Evolutionary conservation across 257 asterid species (phyloP), one percentile per base, ranked within the genome.

Genomic region (Leonotis leonurus): DNA sequence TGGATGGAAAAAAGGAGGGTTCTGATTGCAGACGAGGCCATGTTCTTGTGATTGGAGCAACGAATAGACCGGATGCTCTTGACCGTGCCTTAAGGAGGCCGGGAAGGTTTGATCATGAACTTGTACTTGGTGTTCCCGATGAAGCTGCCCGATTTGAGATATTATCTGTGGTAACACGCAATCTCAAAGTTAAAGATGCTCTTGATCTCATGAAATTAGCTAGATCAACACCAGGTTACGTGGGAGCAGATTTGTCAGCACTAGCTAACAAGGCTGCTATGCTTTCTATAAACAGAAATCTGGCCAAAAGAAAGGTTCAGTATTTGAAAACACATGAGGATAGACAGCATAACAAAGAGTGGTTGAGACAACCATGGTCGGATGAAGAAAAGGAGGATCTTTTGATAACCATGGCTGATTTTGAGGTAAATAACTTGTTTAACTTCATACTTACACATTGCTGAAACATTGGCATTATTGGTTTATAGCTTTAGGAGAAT

Each of bases 41-140:
- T 75, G 87, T 90, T 21, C 81, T 90, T 46, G 98, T 90, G 35
- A 85, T 90, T 71, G 96, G 88, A 69, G 94, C 95, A 29, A 90
- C 96, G 33, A 90, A 88, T 67, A 77, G 89, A 73, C 94, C 95
- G 49, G 96, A 90, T 65, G 76, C 88, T 52, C 63, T 90, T 63
- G 98, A 90, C 60, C 76, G 88, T 60, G 96, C 94, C 43, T 77
- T 88, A 75, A 88, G 98, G 75, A 80, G 96, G 80, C 89, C 96
- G 50, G 95, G 96, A 36, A 81, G 98, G 58, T 91, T 91, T 74
- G 98, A 91, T 43, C 94, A 83, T 45, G 94, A 91, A 71, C 74
- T 88, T 72, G 66, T 40, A 22, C 67, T 91, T 64, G 92, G 89
- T 52, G 80, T 85, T 48, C 98, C 96, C 0, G 87, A 88, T 76